Conservation (phyloP, 1,284 basidiomycete species). For the Ceratobasidium sp. region DNA sequence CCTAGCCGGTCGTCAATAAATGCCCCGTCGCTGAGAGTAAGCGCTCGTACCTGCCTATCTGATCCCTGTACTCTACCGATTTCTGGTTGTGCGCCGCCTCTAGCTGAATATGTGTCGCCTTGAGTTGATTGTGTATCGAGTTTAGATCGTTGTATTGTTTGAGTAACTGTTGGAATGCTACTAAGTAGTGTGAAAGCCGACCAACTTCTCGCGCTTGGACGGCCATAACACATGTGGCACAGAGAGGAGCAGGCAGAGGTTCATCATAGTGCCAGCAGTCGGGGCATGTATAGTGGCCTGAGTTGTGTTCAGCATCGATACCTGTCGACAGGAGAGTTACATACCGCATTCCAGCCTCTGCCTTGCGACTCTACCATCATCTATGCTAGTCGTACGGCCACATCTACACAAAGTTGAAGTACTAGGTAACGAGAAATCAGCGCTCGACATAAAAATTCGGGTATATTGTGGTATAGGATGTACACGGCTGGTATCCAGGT, state of each 20-base stretch:
- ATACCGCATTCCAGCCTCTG: slow-evolving; percentile 23
- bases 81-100: slow-evolving; percentile 12
- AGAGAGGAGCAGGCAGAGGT: slow-evolving; percentile 11
- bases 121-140: slow-evolving; percentile 1
- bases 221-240: slow-evolving; percentile 2
- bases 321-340: not conserved
- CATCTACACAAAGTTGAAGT: slow-evolving; percentile 33
- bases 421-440: not conserved
- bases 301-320: not conserved
- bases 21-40: not conserved
- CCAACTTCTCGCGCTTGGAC: slow-evolving; percentile 9
- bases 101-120: not conserved
- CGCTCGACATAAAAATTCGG: slow-evolving; percentile 29
- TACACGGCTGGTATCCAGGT: slow-evolving; percentile 20
- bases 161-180: not conserved
- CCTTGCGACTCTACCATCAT: not conserved
- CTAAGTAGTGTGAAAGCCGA: slow-evolving; percentile 3
- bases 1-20: slow-evolving; percentile 4
- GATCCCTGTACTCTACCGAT: not conserved
- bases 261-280: slow-evolving; percentile 32
- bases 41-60: slow-evolving; percentile 7
- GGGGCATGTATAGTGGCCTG: slow-evolving; percentile 37
- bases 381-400: slow-evolving; percentile 25
- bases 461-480: slow-evolving; percentile 5
- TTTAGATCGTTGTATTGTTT: slow-evolving; percentile 11